These are phyloP conservation scores for Fusarium sp. DNA, from an alignment of 2,329 filamentous ascomycete genomes.

Conservation along the genomic window DNA sequence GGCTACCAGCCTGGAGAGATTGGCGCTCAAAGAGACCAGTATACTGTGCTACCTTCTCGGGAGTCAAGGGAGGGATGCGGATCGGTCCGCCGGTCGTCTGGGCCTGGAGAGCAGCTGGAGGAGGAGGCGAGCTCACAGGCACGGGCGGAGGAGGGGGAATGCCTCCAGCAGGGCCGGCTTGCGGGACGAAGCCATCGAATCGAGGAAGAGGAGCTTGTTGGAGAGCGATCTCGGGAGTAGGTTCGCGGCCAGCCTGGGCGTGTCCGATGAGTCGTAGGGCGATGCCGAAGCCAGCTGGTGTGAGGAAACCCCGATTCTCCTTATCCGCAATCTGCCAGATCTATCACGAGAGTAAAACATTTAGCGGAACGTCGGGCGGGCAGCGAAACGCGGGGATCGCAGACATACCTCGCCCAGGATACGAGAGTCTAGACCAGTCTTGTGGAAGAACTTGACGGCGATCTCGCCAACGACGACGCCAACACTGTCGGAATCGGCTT, in stretches of 20 bases:
- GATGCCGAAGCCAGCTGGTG: constrained; percentile 91
- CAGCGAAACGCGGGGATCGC: not conserved
- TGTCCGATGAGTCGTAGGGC: constrained; percentile 95
- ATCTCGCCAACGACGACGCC: constrained; percentile 96
- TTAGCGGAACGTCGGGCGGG: not conserved
- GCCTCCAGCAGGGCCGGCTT: constrained; percentile 41
- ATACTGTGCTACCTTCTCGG: constrained; percentile 92
- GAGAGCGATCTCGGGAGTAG: constrained; percentile 83
- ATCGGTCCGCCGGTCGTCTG: constrained; percentile 77
- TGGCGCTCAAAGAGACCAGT: constrained; percentile 91
- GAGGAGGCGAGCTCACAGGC: constrained; percentile 54
- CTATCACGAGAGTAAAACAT: constrained; percentile 57
- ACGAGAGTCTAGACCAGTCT: constrained; percentile 87
- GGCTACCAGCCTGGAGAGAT: constrained; percentile 71
- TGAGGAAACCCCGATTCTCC: constrained; percentile 94
- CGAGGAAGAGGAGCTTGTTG: constrained; percentile 89
- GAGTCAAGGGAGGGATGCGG: constrained; percentile 87
- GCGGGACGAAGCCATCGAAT: constrained; percentile 80
- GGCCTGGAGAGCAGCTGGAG: constrained; percentile 64
- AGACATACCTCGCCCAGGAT: constrained; percentile 84
- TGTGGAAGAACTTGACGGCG: constrained; percentile 97
- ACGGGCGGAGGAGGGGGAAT: constrained; percentile 59
- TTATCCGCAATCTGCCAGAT: constrained; percentile 99
- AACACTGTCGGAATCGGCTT: constrained; percentile 90
- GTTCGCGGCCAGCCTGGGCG: constrained; percentile 88